Percentiles rank a stretch among this genome's conserved stretches.
phyloP scores from a whole-genome alignment of 2,329 filamentous ascomycete genomes.

The Venturia carpophila region DNA sequence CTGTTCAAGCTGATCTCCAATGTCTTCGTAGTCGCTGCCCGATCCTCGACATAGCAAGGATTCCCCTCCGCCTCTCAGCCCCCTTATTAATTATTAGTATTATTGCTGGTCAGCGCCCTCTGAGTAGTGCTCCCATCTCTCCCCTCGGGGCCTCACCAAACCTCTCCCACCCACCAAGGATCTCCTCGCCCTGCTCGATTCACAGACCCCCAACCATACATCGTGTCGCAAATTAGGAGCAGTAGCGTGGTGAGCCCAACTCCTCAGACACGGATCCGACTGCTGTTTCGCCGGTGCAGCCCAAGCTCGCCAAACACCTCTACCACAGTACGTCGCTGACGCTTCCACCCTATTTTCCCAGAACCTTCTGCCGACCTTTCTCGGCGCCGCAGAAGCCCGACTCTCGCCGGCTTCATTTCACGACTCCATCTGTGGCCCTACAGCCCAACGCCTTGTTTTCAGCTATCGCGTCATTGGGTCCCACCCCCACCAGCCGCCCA shows the following conservation, averaged over 20 bases:
- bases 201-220: neutral
- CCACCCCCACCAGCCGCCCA: conserved; percentile 8
- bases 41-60: conserved; percentile 7
- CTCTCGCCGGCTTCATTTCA: neutral
- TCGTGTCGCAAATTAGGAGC: neutral
- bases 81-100: too few species aligned
- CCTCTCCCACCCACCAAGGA: neutral
- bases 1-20: neutral
- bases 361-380: neutral
- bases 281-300: conserved; percentile 1
- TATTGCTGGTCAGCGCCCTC: neutral
- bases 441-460: neutral
- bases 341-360: neutral
- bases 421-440: neutral
- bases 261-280: neutral
- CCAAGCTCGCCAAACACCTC: conserved; percentile 1
- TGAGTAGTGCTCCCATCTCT: neutral
- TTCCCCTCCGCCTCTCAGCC: neutral
- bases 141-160: neutral
- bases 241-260: conserved; percentile 2
- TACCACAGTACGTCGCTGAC: neutral
- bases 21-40: neutral
- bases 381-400: neutral
- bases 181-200: neutral
- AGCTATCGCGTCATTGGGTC: neutral